phyloP scores from a whole-genome alignment of 1,284 basidiomycete species.

The Abortiporus biennis region DNA sequence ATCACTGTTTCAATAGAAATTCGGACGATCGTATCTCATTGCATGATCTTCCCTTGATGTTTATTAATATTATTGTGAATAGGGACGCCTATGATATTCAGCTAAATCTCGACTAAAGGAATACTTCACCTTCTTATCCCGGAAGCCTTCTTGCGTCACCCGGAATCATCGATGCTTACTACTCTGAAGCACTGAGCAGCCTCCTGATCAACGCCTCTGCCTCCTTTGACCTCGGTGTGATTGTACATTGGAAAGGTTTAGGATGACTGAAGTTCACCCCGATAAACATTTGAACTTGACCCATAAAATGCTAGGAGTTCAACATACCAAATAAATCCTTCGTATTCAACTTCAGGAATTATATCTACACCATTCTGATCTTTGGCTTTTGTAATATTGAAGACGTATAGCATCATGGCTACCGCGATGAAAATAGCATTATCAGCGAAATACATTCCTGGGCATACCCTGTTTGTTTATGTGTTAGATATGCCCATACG shows the following conservation, averaged over 20 bases:
- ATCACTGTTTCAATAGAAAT: too few relatives aligned
- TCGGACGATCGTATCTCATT: too few relatives aligned
- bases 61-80: too few relatives aligned
- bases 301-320: not conserved
- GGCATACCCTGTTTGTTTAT: slow-evolving; percentile 21
- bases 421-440: slow-evolving; percentile 27
- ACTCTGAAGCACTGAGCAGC: too few relatives aligned
- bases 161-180: too few relatives aligned
- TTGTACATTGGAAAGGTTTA: slow-evolving; percentile 18
- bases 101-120: too few relatives aligned
- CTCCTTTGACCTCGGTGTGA: slow-evolving; percentile 15
- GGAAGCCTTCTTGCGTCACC: too few relatives aligned
- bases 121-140: too few relatives aligned
- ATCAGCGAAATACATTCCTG: slow-evolving; percentile 28
- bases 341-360: slow-evolving; percentile 24
- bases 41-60: too few relatives aligned
- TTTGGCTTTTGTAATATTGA: slow-evolving; percentile 22
- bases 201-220: slow-evolving; percentile 3
- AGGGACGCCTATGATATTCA: too few relatives aligned
- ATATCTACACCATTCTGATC: slow-evolving; percentile 24
- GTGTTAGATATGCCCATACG: not conserved
- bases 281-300: not conserved
- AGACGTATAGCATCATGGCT: slow-evolving; percentile 23
- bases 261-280: slow-evolving; percentile 15
- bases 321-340: slow-evolving; percentile 23